Conservation (phyloP, 202 grass and related monocot species). For the Setaria viridis region DNA sequence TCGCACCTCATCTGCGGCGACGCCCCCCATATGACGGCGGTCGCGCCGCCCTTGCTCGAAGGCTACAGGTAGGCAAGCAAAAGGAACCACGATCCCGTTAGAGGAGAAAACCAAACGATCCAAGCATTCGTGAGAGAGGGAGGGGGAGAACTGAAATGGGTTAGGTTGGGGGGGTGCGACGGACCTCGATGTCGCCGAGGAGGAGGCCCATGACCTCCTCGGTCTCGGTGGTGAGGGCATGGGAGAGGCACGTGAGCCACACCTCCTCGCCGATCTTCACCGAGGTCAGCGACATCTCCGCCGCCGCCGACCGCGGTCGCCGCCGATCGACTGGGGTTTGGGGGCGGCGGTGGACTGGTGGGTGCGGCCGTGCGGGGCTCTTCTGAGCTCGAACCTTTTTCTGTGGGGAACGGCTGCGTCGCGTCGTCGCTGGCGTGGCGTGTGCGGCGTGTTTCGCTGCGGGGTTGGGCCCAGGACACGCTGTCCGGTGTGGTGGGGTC, state of each 20-base stretch:
- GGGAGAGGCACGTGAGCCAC: constrained; percentile 94
- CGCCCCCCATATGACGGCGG: constrained; percentile 92
- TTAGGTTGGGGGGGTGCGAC: neutral
- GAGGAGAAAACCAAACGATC: neutral
- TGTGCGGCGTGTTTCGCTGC: constrained; percentile 23
- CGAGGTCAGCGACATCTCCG: constrained; percentile 80
- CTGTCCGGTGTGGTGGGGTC: neutral
- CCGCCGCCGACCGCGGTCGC: constrained; percentile 31
- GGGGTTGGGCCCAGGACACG: constrained; percentile 26
- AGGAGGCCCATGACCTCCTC: constrained; percentile 99
- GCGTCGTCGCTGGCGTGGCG: constrained; percentile 33
- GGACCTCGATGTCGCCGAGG: constrained; percentile 84
- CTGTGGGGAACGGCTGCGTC: constrained; percentile 2
- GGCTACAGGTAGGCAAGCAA: constrained; percentile 45
- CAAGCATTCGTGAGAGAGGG: constrained; percentile 4
- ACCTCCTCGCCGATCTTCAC: constrained; percentile 95
- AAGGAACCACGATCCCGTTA: constrained; percentile 29
- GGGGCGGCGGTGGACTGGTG: constrained; percentile 20
- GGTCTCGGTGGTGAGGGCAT: constrained; percentile 90
- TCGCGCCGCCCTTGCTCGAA: constrained; percentile 59
- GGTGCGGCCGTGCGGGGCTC: neutral
- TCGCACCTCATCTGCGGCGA: constrained; percentile 99
- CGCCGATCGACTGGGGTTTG: constrained; percentile 49
- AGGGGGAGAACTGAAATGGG: neutral
- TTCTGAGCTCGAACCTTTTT: neutral